Conservation (phyloP, 345 rosid genomes). For the Acer campestre region DNA sequence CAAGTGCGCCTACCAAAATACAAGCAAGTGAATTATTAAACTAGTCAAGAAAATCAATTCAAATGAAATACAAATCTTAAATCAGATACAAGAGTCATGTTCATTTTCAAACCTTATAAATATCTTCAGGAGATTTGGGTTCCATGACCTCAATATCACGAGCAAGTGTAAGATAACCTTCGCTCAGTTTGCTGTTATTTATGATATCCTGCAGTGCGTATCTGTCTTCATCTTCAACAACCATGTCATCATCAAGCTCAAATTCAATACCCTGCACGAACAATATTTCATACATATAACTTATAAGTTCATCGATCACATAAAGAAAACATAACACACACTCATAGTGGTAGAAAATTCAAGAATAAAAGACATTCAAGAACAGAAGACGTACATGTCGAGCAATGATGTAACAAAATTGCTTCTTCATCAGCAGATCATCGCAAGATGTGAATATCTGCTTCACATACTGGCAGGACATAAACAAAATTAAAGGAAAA, state of each 20-base stretch:
- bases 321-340: background rate
- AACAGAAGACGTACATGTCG: slow-evolving; percentile 71
- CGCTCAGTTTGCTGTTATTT: slow-evolving; percentile 76
- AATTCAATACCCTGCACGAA: slow-evolving; percentile 63
- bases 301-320: background rate
- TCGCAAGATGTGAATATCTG: slow-evolving; percentile 79
- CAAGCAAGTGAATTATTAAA: slow-evolving; percentile 17
- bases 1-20: slow-evolving; percentile 74
- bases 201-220: slow-evolving; percentile 75
- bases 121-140: slow-evolving; percentile 93
- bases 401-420: slow-evolving; percentile 85
- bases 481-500: slow-evolving; percentile 14
- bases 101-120: slow-evolving; percentile 69
- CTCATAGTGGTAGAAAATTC: background rate
- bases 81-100: background rate
- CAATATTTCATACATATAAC: background rate
- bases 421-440: slow-evolving; percentile 69
- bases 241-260: slow-evolving; percentile 74
- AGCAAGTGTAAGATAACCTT: slow-evolving; percentile 93
- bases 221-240: slow-evolving; percentile 62
- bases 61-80: background rate
- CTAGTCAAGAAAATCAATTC: slow-evolving; percentile 7
- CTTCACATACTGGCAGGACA: slow-evolving; percentile 64
- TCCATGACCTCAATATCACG: slow-evolving; percentile 99
- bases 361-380: background rate